These are phyloP conservation scores for Rhodotorula glutinis DNA, from an alignment of 1,284 basidiomycete species.

Conservation along the genomic window DNA sequence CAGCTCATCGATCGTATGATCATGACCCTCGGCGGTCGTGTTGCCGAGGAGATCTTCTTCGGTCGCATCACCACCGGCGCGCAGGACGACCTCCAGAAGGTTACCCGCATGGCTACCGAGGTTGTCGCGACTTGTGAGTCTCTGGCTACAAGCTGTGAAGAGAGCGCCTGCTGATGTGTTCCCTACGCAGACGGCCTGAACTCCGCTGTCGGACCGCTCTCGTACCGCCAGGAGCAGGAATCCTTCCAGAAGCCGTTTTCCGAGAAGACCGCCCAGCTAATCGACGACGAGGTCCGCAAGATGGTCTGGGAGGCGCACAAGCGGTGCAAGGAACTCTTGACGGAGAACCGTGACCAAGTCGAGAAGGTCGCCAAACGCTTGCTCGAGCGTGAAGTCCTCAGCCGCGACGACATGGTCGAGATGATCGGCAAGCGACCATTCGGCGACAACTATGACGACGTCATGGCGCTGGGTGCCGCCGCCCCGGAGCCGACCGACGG, in stretches of 20 bases:
- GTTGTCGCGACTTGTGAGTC: conserved; percentile 54
- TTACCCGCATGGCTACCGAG: conserved; percentile 96
- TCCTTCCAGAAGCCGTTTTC: conserved; percentile 96
- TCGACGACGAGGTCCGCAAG: conserved; percentile 84
- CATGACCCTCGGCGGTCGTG: conserved; percentile 98
- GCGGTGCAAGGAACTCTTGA: conserved; percentile 78
- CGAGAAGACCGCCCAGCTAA: conserved; percentile 91
- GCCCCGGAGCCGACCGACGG: not conserved
- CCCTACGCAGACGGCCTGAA: conserved; percentile 84
- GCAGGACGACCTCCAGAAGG: conserved; percentile 88
- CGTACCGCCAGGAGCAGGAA: conserved; percentile 81
- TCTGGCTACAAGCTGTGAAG: not conserved
- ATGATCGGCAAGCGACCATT: conserved; percentile 84
- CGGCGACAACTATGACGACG: conserved; percentile 39
- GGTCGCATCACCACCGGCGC: conserved; percentile 95
- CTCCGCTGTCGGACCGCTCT: conserved; percentile 86
- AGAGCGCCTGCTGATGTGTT: conserved; percentile 50
- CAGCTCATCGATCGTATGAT: conserved; percentile 95
- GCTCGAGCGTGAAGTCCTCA: conserved; percentile 91
- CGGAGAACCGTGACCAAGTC: conserved; percentile 77
- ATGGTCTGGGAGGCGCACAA: conserved; percentile 88
- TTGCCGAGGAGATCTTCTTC: conserved; percentile 98
- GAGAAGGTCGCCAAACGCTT: conserved; percentile 90
- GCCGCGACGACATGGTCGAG: conserved; percentile 80
- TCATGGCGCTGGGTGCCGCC: conserved; percentile 14